These are phyloP conservation scores for Casuarina cunninghamiana DNA, from an alignment of 306 rosid species.

Conservation along the genomic window DNA sequence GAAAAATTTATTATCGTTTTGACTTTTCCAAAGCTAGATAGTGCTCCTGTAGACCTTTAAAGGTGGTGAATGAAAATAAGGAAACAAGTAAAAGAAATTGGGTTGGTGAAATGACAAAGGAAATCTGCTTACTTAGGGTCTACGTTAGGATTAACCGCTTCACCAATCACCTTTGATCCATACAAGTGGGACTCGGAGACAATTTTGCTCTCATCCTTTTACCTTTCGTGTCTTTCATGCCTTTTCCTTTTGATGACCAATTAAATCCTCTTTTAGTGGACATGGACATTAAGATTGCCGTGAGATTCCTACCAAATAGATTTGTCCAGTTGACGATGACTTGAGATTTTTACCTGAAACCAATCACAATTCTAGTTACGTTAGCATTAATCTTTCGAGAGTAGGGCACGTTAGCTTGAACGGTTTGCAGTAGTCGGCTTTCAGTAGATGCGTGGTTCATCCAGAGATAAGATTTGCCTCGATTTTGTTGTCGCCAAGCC, in stretches of 20 bases:
- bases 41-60: no score
- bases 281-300: background rate
- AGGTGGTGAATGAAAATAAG: background rate
- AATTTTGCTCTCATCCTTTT: constrained; percentile 1
- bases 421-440: background rate
- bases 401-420: background rate
- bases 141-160: background rate
- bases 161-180: background rate
- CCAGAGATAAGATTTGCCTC: constrained; percentile 10
- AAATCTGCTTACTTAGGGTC: background rate
- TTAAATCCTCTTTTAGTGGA: background rate
- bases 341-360: no score
- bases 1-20: no score
- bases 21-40: no score
- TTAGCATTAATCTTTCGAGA: no score
- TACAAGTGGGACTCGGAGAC: background rate
- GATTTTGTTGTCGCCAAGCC: background rate
- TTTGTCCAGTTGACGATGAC: no score
- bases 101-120: background rate
- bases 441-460: background rate
- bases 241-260: background rate
- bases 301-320: background rate
- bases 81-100: background rate
- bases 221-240: constrained; percentile 3
- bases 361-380: no score